Conservation (phyloP, 2,329 filamentous ascomycete species). For the Cadophora malorum region DNA sequence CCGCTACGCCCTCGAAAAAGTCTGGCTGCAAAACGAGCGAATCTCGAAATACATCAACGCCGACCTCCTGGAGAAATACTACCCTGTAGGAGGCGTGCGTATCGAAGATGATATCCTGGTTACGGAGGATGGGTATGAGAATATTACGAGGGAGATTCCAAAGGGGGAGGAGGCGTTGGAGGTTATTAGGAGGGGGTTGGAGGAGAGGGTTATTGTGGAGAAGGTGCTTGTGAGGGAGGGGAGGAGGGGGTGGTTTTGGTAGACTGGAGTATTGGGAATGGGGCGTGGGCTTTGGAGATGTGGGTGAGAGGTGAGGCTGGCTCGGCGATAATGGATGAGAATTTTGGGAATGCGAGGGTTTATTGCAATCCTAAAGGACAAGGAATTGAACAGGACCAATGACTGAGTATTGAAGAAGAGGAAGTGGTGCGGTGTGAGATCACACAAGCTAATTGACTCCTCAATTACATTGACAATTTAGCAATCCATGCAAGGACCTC, state of each 20-base stretch:
- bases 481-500: background rate
- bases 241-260: slow-evolving; percentile 37
- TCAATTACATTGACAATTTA: background rate
- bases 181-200: slow-evolving; percentile 54
- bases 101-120: slow-evolving; percentile 93
- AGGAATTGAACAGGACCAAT: background rate
- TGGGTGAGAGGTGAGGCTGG: background rate
- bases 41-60: slow-evolving; percentile 71
- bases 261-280: background rate
- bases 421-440: background rate
- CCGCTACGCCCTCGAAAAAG: slow-evolving; percentile 73
- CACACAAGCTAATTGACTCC: background rate
- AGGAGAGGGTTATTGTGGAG: slow-evolving; percentile 15
- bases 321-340: background rate
- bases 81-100: slow-evolving; percentile 83
- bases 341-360: background rate
- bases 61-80: slow-evolving; percentile 70
- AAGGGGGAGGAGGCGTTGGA: slow-evolving; percentile 76
- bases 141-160: slow-evolving; percentile 75
- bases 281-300: background rate
- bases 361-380: background rate
- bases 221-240: slow-evolving; percentile 6
- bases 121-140: slow-evolving; percentile 79
- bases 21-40: slow-evolving; percentile 63
- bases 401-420: background rate